Conservation (phyloP, 148 eudicot genomes). For the Chenopodium quinoa region DNA sequence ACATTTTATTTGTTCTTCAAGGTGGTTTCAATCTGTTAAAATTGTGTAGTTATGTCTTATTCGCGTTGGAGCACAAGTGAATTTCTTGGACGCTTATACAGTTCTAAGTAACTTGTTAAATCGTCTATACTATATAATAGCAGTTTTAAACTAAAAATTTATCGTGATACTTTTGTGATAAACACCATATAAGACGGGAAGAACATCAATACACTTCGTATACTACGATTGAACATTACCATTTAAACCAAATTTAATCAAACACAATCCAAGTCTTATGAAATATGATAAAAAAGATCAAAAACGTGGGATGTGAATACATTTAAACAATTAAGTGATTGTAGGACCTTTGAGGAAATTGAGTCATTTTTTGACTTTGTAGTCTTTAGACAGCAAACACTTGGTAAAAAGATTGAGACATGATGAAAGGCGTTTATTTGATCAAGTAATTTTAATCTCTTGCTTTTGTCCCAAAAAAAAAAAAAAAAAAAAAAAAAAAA, state of each 20-base stretch:
- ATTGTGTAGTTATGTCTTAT: not conserved
- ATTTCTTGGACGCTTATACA: too few relatives aligned
- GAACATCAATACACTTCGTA: too few relatives aligned
- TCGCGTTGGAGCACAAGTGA: not conserved
- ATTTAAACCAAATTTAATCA: not conserved
- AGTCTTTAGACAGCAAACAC: not conserved
- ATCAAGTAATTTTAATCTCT: too few relatives aligned
- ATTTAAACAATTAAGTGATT: not conserved
- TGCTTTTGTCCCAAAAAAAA: too few relatives aligned
- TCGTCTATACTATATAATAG: too few relatives aligned
- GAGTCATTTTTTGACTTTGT: slow-evolving; percentile 9
- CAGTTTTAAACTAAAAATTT: too few relatives aligned
- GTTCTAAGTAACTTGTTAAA: too few relatives aligned
- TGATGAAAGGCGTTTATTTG: not conserved
- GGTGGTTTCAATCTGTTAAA: not conserved
- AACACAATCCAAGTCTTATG: not conserved
- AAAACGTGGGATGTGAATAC: not conserved
- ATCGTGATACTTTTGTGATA: too few relatives aligned
- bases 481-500: not conserved
- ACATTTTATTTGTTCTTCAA: not conserved
- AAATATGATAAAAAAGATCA: not conserved
- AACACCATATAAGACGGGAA: too few relatives aligned
- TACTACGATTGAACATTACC: not conserved
- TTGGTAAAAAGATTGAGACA: slow-evolving; percentile 24
- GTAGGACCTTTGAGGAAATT: not conserved